Conservation (phyloP, 2,329 filamentous ascomycete genomes). For the Aspergillus hiratsukae region DNA sequence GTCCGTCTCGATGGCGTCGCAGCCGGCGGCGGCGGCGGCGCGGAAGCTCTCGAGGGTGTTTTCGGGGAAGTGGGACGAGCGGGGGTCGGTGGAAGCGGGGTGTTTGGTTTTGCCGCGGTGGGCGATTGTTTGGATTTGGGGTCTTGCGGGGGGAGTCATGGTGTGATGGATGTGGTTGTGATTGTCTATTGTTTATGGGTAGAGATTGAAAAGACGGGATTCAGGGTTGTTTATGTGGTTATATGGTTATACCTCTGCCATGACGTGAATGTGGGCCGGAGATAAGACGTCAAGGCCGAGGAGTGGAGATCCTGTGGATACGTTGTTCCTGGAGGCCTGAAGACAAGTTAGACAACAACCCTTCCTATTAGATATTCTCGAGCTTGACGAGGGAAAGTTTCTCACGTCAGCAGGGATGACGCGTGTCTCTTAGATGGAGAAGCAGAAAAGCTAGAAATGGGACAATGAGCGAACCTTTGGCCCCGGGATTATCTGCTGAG, state of each 20-base stretch:
- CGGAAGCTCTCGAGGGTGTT: constrained; percentile 79
- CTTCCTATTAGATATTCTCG: no score
- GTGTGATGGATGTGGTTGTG: neutral
- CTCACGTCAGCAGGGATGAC: neutral
- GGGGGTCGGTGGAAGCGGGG: neutral
- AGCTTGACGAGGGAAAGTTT: neutral
- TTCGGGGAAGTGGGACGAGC: constrained; percentile 58
- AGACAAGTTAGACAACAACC: no score
- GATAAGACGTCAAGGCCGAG: neutral
- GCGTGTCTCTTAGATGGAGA: neutral
- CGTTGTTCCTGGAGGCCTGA: neutral
- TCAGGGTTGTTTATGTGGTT: neutral
- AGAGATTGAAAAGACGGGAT: no score
- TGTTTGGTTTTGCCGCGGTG: constrained; percentile 55
- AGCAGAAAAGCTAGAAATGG: neutral
- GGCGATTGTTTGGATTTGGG: constrained; percentile 36
- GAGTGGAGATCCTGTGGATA: neutral
- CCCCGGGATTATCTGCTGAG: no score
- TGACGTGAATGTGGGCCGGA: neutral
- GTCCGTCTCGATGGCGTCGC: constrained; percentile 84
- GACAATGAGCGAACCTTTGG: neutral
- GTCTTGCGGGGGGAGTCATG: neutral
- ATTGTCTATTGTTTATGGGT: neutral
- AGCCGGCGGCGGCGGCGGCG: constrained; percentile 67
- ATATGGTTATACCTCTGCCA: neutral